Percentiles rank a stretch among this genome's conserved stretches.
Evolutionary conservation across 345 rosid species (phyloP).

Genomic region (thale cress (Arabidopsis thaliana)): TAIR10.1 NC_003070.9:595501-596000

Average conservation of each 20-base stretch:
- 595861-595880: constrained; percentile 64
- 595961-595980: constrained; percentile 73
- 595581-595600: constrained; percentile 84
- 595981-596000: constrained; percentile 75
- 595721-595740: constrained; percentile 81
- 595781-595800: constrained; percentile 82
- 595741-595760: constrained; percentile 62
- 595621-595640: constrained; percentile 81
- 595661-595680: constrained; percentile 81
- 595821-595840: constrained; percentile 73
- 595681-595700: constrained; percentile 84
- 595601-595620: constrained; percentile 92
- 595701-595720: constrained; percentile 79
- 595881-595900: constrained; percentile 51
- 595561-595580: constrained; percentile 78
- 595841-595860: constrained; percentile 74
- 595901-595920: constrained; percentile 59
- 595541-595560: constrained; percentile 90
- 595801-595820: constrained; percentile 65
- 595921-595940: constrained; percentile 51
- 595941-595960: constrained; percentile 59
- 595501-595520: constrained; percentile 79
- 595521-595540: constrained; percentile 78
- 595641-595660: constrained; percentile 81
- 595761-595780: constrained; percentile 72